These are phyloP conservation scores for Fagopyrum homotropicum DNA, from an alignment of 148 eudicot species.

Conservation along the genomic window DNA sequence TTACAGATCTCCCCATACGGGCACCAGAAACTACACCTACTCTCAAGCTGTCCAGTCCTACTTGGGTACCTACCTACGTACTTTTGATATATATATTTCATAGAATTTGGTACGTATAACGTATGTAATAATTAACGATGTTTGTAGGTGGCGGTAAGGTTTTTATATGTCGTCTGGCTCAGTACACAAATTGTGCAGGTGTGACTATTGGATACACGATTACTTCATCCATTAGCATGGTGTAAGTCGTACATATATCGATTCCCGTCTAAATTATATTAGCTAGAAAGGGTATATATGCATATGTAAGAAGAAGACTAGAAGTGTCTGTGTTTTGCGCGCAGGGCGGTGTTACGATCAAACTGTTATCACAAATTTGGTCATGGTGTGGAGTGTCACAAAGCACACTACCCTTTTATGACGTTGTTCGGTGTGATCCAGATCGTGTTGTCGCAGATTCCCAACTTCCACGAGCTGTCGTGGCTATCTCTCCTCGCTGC, in stretches of 20 bases:
- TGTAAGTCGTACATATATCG: slow-evolving; percentile 17
- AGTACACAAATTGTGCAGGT: slow-evolving; percentile 44
- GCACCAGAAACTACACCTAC: slow-evolving; percentile 18
- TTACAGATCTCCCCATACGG: slow-evolving; percentile 14
- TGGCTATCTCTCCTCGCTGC: slow-evolving; percentile 28
- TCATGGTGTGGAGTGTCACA: slow-evolving; percentile 11
- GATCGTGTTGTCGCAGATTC: slow-evolving; percentile 26
- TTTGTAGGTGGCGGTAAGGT: slow-evolving; percentile 6
- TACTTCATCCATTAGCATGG: slow-evolving; percentile 63
- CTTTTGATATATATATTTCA: no score
- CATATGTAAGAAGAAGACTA: no score
- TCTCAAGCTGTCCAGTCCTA: slow-evolving; percentile 13
- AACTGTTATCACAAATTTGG: slow-evolving; percentile 23
- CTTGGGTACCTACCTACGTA: neutral
- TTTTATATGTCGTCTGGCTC: slow-evolving; percentile 5
- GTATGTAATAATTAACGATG: neutral
- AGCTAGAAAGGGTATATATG: no score
- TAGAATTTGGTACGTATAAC: no score
- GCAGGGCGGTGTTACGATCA: slow-evolving; percentile 24
- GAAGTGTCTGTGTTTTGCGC: neutral
- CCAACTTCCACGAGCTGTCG: slow-evolving; percentile 26
- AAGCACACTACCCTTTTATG: slow-evolving; percentile 18
- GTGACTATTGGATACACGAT: slow-evolving; percentile 59
- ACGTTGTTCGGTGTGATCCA: slow-evolving; percentile 19
- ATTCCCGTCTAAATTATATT: no score